Evolutionary conservation across 2,329 filamentous ascomycete species (phyloP), one percentile per base, ranked within the genome.

Genomic region (Zasmidium cellare): DNA sequence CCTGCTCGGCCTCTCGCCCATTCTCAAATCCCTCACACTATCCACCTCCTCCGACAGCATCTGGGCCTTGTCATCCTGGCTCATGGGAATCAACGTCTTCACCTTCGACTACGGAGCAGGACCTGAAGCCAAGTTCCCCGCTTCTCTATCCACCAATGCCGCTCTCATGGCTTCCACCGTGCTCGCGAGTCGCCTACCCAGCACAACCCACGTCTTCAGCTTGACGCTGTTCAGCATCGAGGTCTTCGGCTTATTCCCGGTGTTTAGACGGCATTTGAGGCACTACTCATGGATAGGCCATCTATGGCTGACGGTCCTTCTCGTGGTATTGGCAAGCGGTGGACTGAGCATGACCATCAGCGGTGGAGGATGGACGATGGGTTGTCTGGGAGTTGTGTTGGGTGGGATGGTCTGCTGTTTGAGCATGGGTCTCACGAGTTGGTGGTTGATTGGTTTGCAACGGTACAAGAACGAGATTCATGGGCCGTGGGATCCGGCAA

Each of bases 391-490:
- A 12, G 87, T 91, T 63, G 74, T 93, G 1, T 79, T 96, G 5
- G 91, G 91, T 3, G 84, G 86, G n/a, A 69, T 93, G 9, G 79
- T 91, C 20, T 88, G 89, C 0, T 85, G 87, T 3, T 73, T 96
- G 54, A 87, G 87, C 1, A 96, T 97, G 86, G 94, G 93, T 1
- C 88, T 92, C 12, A 97, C 92, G 73, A 96, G 91, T 72, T 97
- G 92, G 93, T 97, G 94, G 92, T 77, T 99, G 62, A 97, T 99
- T 70, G 90, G 92, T 9, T 75, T 99, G 74, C 94, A 99, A 76
- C 93, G 96, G 77, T 99, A 97, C 77, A 99, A 99, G 80, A 97
- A 97, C 73, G 94, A 97, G 76, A 97, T 99, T 65, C 91, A 92
- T 70, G 94, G 94, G 46, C 94, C 94, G 1, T 99, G 94, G 94